Evolutionary conservation across 495 filamentous ascomycete genomes (phyloP).

Genomic region (Geoglossum glabrum): DNA sequence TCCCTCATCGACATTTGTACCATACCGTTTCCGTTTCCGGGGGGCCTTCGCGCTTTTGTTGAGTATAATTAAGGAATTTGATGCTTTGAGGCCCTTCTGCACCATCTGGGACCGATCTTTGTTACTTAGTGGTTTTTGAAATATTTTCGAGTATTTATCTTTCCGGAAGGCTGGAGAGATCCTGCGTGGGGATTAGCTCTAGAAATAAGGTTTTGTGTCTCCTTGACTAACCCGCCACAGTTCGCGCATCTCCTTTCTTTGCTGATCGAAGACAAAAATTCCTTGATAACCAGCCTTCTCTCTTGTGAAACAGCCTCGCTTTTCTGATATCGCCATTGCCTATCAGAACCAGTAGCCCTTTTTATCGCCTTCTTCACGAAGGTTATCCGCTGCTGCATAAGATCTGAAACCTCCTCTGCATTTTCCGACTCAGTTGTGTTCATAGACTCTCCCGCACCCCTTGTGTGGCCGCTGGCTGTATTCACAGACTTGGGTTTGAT

Average conservation of each 20-base stretch:
- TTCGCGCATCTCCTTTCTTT: slow-evolving; percentile 44
- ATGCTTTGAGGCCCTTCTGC: slow-evolving; percentile 42
- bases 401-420: slow-evolving; percentile 29
- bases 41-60: slow-evolving; percentile 9
- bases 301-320: slow-evolving; percentile 62
- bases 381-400: slow-evolving; percentile 43
- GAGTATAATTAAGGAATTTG: slow-evolving; percentile 35
- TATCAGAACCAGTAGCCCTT: slow-evolving; percentile 26
- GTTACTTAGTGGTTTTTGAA: slow-evolving; percentile 50
- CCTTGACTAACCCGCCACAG: slow-evolving; percentile 40
- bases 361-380: slow-evolving; percentile 50
- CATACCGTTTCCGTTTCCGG: slow-evolving; percentile 11
- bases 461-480: slow-evolving; percentile 16
- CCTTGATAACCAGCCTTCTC: slow-evolving; percentile 53
- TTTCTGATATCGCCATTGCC: slow-evolving; percentile 39
- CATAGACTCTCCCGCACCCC: slow-evolving; percentile 11
- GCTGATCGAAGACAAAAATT: slow-evolving; percentile 52
- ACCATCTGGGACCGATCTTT: slow-evolving; percentile 59
- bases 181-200: slow-evolving; percentile 18
- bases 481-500: slow-evolving; percentile 10
- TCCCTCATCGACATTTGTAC: slow-evolving; percentile 20
- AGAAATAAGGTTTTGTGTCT: neutral
- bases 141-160: slow-evolving; percentile 79
- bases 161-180: slow-evolving; percentile 65
- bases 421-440: slow-evolving; percentile 27